Evolutionary conservation across 2,329 filamentous ascomycete species (phyloP), one percentile per base, ranked within the genome.

Genomic region (Nannizzia gypsea): DNA sequence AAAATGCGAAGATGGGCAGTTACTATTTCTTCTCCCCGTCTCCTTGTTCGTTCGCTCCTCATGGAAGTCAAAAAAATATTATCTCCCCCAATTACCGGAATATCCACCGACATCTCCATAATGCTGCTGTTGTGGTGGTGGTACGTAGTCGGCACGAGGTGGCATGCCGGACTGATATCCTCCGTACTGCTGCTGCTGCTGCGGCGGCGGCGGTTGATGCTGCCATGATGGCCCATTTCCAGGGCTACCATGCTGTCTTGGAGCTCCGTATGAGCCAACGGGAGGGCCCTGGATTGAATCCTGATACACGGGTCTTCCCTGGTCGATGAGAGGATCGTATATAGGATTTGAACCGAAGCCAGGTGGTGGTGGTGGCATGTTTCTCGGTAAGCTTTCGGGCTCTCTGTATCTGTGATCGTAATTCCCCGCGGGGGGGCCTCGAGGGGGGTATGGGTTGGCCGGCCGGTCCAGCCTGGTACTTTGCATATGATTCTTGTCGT

Each of bases 31-130:
- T 52, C 48, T 31, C 11, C 17, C 24, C 42, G 17, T 46, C 20
- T 6, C n/a, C n/a, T n/a, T n/a, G n/a, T n/a, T n/a, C n/a, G n/a
- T n/a, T n/a, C n/a, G n/a, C n/a, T n/a, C n/a, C n/a, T n/a, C n/a
- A n/a, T n/a, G n/a, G n/a, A n/a, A n/a, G n/a, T n/a, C n/a, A n/a
- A n/a, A n/a, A n/a, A 31, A 22, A 31, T 24, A n/a, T 59, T 36
- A 62, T 31, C 59, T 57, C 24, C 56, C 48, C 61, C 59, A 62
- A 28, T 57, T 57, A 9, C 59, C 59, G 8, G 56, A 13, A 24
- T 63, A 61, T 54, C 61, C 57, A 38, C 61, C 63, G 42, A 60
- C 60, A 4, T 61, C 61, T 26, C 61, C 59, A 20, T 59, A 63
- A 57, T 63, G 61, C 22, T 59, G 61, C 11, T 59, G 61, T 34